Evolutionary conservation across 2,329 filamentous ascomycete genomes (phyloP), one percentile per base, ranked within the genome.

Genomic region (Neonectria magnoliae): DNA sequence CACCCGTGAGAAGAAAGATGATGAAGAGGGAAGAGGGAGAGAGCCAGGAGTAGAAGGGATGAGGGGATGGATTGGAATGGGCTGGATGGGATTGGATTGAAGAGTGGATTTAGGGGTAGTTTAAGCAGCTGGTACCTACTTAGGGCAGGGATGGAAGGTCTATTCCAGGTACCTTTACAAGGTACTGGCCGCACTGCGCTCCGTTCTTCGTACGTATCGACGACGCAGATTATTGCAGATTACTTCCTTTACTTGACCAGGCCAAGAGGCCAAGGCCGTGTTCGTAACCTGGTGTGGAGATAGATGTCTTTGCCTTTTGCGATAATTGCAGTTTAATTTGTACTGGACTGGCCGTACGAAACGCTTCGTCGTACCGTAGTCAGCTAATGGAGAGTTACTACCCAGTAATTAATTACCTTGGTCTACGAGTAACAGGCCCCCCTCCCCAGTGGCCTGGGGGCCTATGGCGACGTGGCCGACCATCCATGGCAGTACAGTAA

Each of bases 11-110:
- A 50, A 53, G 36, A 22, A 50, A 31, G 25, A 50, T 44, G 64
- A 41, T 47, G 59, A 53, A 53, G 44, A 45, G 18, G 11, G 55
- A 62, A 36, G 60, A 42, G 44, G 64, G 62, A 68, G 38, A 69
- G 56, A 71, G 53, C 42, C 66, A 66, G 55, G 64, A 67, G 54
- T 33, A 63, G 58, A 52, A 65, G 66, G 65, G 67, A 63, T 59
- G 54, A 58, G 31, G n/a, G 41, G 25, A 54, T 53, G 47, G 54
- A 61, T 62, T 65, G 68, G 69, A 71, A 73, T 69, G 69, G 60
- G 57, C 52, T 52, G 61, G 56, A 52, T 68, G 38, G 68, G 62
- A 50, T 69, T 73, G 64, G 62, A 68, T 63, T 71, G 33, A 48
- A 27, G 45, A 25, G 31, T 62, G 54, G 48, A 62, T 60, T 64